Base-by-base conservation (phyloP, 495 filamentous ascomycete genomes). In the Parathielavia hyrcaniae region DNA sequence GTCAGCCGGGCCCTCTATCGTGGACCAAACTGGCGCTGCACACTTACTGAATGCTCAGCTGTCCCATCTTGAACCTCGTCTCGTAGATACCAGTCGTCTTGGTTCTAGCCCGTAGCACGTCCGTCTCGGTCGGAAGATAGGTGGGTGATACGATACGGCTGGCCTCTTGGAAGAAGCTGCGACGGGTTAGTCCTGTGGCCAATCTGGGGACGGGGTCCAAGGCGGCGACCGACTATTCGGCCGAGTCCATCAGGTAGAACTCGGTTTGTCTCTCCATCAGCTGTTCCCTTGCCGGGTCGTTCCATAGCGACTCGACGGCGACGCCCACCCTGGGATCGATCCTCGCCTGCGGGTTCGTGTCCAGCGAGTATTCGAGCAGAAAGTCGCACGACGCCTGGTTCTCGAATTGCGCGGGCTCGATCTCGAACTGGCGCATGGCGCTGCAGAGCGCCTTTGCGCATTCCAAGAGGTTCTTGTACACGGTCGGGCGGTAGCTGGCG, bases 31-130 rank as follows among this genome's bases (percentile, higher is more conserved):
- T 41, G 26, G 12, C 49, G 16, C 22, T 26, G 45, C 26, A 30
- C 26, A 73, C 89, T 66, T 85, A 97, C 93, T 98, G 93, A 77
- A 98, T 98, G 75, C 92, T 97, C 53, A 98, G 79, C 69, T 95
- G 90, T 14, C 90, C 93, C 93, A 98, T 98, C 49, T 89, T 87
- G 72, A 98, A 98, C 55, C 93, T 81, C 36, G 93, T 98, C 73
- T 98, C 93, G 71, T 97, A 98, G 61, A 98, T 98, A 79, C 93
- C 93, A 0, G 93, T 98, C n/a, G 93, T 98, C 76, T 98, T 98
- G 30, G 93, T 97, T 81, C 93, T 75, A 44, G 93, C 93, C 64
- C 93, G 86, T 38, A 98, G 81, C 36, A 98, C 92, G 71, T 97
- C 93, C 65, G 89, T 84, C 66, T 97, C 93, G 58, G 84, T 86